Base-by-base conservation (phyloP, 1,139 yeast genomes). In the Geotrichum bryndzae region DNA sequence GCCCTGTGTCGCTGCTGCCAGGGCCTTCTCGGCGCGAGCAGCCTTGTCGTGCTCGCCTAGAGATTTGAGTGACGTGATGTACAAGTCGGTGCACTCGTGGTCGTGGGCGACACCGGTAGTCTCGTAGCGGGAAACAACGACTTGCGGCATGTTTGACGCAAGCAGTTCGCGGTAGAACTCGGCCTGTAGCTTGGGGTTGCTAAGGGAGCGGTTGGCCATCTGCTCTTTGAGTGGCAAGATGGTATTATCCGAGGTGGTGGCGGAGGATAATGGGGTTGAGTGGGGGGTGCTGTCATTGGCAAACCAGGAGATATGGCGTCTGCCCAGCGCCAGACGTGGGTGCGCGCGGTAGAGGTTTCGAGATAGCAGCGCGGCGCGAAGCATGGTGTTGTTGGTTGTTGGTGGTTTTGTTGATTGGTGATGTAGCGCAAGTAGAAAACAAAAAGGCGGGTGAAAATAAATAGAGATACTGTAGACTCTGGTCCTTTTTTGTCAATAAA, bases 121-220 rank as follows among this genome's bases (percentile, higher is more conserved):
- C 73, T 94, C 98, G 73, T 84, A 94, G 64, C 99, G 82, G 62
- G 95, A 88, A 7, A 91, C 91, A 6, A 94, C 97, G 61, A 92
- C 86, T 68, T 90, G 96, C 11, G 99, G 98, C 72, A 90, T 92
- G 75, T 88, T 88, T 58, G 92, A 82, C 61, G 83, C 83, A 68
- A 94, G 74, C 60, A 92, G 77, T 27, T 84, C 80, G 66, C 82
- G 82, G 77, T 92, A 94, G 69, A 94, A 92, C 62, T 84, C 87
- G 1, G 95, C 90, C 75, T 94, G 99, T 10, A 83, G 80, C 4
- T 71, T 76, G 0, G 97, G 81, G 73, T 89, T 87, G 56, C 80
- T 76, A 59, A 89, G 74, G 63, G 87, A 87, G 63, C 80, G 77
- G 74, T 94, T 94, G 56, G 99, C 99, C 27, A 81, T 78, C 72